Evolutionary conservation across 208 protist species (phyloP).

Genomic region (Jaenimonas drosophilae): DNA sequence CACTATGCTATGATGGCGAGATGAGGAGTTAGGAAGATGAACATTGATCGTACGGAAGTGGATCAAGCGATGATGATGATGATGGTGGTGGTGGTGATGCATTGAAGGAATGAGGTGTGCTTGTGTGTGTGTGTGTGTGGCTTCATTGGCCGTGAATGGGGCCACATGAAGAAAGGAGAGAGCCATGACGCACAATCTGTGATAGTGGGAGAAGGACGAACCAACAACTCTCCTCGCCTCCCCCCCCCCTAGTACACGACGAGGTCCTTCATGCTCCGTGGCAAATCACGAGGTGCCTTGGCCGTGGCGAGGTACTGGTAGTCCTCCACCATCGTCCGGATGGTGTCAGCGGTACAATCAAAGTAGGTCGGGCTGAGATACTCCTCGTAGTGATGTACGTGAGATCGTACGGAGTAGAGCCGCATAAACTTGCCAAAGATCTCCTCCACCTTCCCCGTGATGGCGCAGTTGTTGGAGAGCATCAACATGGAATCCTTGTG

Average conservation of each 20-base stretch:
- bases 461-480: constrained; percentile 89
- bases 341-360: constrained; percentile 51
- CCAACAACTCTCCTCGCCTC: no score
- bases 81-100: no score
- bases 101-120: no score
- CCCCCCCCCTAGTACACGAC: constrained; percentile 43
- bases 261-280: constrained; percentile 77
- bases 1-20: neutral
- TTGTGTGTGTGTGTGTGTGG: no score
- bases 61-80: no score
- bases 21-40: neutral
- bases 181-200: no score
- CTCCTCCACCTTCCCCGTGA: constrained; percentile 65
- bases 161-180: no score
- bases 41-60: no score
- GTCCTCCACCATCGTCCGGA: constrained; percentile 74
- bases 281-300: constrained; percentile 19
- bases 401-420: constrained; percentile 87
- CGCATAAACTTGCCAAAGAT: constrained; percentile 81
- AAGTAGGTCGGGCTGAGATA: constrained; percentile 83
- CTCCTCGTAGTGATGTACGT: constrained; percentile 92
- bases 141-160: no score
- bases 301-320: constrained; percentile 75
- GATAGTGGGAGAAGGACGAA: no score
- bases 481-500: constrained; percentile 89